A percentile compares a stretch with the other conserved stretches of the same genome.
These are phyloP conservation scores for Penicillium sumatraense DNA, from an alignment of 2,329 filamentous ascomycete species.

Conservation along the genomic window DNA sequence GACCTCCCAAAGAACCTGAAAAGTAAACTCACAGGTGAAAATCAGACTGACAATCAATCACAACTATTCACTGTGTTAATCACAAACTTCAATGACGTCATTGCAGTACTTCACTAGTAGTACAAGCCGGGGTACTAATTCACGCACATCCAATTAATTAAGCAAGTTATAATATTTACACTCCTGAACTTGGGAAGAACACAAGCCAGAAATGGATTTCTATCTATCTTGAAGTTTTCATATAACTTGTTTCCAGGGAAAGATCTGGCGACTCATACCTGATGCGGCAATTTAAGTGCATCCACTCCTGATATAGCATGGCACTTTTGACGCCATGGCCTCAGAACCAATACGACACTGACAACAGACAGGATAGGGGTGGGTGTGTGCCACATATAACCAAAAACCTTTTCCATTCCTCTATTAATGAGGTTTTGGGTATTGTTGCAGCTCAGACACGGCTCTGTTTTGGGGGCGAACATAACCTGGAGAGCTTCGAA, in stretches of 20 bases:
- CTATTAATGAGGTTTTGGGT: slow-evolving; percentile 68
- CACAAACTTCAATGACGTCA: too few relatives aligned
- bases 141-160: too few relatives aligned
- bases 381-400: slow-evolving; percentile 71
- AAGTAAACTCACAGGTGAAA: too few relatives aligned
- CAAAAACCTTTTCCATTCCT: slow-evolving; percentile 71
- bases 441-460: slow-evolving; percentile 62
- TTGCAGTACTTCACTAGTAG: too few relatives aligned
- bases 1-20: too few relatives aligned
- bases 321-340: slow-evolving; percentile 57
- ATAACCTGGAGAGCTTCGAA: slow-evolving; percentile 63
- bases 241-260: slow-evolving; percentile 64
- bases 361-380: slow-evolving; percentile 59
- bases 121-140: too few relatives aligned
- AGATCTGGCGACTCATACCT: slow-evolving; percentile 60
- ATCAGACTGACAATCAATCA: too few relatives aligned
- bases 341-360: slow-evolving; percentile 63
- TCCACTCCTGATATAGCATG: slow-evolving; percentile 69
- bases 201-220: slow-evolving; percentile 34
- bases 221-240: slow-evolving; percentile 55
- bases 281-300: slow-evolving; percentile 69
- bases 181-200: not conserved
- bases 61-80: too few relatives aligned
- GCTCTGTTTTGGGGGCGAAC: slow-evolving; percentile 70
- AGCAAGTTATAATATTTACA: not conserved